Percentiles rank a stretch among this genome's conserved stretches.
These are phyloP conservation scores for Nemania sp. DNA, from an alignment of 2,329 filamentous ascomycete genomes.

Conservation along the genomic window DNA sequence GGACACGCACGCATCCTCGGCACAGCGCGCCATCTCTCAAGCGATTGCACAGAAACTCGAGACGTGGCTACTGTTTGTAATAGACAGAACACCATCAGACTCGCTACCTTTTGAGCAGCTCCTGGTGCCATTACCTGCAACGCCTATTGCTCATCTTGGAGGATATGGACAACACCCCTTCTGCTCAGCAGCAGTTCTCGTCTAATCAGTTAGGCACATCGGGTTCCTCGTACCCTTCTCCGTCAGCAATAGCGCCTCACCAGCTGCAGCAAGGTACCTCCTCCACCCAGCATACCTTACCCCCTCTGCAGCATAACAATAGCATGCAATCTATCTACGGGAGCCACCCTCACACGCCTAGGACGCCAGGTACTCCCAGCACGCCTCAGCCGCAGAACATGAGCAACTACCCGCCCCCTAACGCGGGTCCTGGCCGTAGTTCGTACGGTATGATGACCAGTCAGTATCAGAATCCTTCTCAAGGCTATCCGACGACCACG, in stretches of 20 bases:
- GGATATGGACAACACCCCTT: conserved; percentile 57
- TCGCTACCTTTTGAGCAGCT: conserved; percentile 34
- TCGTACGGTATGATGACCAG: conserved; percentile 61
- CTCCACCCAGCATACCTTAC: conserved; percentile 58
- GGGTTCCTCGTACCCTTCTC: conserved; percentile 56
- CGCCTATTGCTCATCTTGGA: conserved; percentile 37
- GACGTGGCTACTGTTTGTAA: conserved; percentile 14
- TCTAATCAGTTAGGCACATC: conserved; percentile 61
- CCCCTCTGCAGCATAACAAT: conserved; percentile 55
- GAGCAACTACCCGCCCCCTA: conserved; percentile 44
- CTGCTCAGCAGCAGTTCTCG: conserved; percentile 50
- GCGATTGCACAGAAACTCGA: conserved; percentile 6
- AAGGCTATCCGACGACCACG: conserved; percentile 59
- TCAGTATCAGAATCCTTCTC: conserved; percentile 57
- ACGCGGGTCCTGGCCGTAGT: conserved; percentile 46
- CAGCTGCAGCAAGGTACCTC: conserved; percentile 53
- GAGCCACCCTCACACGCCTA: conserved; percentile 64
- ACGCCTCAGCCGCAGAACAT: conserved; percentile 61
- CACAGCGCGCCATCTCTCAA: conserved; percentile 22
- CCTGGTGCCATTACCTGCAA: conserved; percentile 32
- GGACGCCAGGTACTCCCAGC: conserved; percentile 66
- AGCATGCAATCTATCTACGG: conserved; percentile 61
- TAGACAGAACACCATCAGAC: conserved; percentile 29
- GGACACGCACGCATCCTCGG: conserved; percentile 16
- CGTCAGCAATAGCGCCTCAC: conserved; percentile 56